Percentiles rank a stretch among this genome's conserved stretches.
phyloP scores from a whole-genome alignment of 2,329 filamentous ascomycete species.

The Mollisia scopiformis region DNA sequence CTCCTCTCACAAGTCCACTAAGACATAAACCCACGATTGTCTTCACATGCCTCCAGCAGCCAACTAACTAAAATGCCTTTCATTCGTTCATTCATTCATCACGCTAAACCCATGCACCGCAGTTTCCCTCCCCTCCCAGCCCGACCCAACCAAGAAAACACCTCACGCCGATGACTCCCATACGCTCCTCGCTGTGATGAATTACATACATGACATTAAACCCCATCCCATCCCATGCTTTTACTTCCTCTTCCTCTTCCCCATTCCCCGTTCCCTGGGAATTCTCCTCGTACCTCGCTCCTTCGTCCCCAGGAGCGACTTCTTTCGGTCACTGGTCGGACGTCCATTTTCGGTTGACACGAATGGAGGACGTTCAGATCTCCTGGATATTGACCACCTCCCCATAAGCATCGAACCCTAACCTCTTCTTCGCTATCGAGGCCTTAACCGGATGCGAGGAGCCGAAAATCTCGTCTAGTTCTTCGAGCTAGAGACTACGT shows the following conservation, averaged over 20 bases:
- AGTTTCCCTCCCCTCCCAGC: not conserved
- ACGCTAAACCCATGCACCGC: too few species aligned
- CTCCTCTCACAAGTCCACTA: too few species aligned
- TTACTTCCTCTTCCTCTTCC: not conserved
- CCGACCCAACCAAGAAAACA: not conserved
- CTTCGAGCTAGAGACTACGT: conserved; percentile 44
- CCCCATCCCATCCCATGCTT: not conserved
- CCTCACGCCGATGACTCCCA: not conserved
- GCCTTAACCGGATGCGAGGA: conserved; percentile 47
- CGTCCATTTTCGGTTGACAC: not conserved
- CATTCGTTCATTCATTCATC: too few species aligned
- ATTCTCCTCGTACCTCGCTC: too few species aligned
- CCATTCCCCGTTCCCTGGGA: too few species aligned
- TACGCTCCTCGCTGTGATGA: not conserved
- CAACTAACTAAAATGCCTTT: too few species aligned
- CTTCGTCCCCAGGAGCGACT: too few species aligned
- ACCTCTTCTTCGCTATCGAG: conserved; percentile 44
- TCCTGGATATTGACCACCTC: conserved; percentile 35
- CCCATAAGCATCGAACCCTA: conserved; percentile 40
- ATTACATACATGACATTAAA: too few species aligned
- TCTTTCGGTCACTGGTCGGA: not conserved
- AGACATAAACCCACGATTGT: too few species aligned
- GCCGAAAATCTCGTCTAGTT: conserved; percentile 53
- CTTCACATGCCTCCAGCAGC: too few species aligned
- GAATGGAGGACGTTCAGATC: not conserved